Evolutionary conservation across 2,329 filamentous ascomycete genomes (phyloP).

Genomic region (Hypomyces perniciosus): DNA sequence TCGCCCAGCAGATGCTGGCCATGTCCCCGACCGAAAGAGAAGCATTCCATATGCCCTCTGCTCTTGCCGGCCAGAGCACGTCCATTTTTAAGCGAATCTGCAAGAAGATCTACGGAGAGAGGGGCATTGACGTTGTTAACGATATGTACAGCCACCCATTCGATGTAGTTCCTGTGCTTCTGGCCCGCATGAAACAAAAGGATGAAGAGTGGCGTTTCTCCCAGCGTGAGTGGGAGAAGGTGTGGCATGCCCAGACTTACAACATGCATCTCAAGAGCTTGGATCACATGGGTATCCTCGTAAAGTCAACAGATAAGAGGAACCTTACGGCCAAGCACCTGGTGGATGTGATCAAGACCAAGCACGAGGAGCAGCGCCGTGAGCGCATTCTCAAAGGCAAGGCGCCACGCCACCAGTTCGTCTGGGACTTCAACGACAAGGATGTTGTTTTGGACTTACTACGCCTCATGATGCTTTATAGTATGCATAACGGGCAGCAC

Average conservation of each 20-base stretch:
- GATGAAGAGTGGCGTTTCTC: constrained; percentile 97
- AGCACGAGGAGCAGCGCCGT: constrained; percentile 83
- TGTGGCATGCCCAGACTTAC: constrained; percentile 94
- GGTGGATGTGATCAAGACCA: constrained; percentile 83
- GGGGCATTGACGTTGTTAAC: constrained; percentile 76
- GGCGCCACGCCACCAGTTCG: constrained; percentile 64
- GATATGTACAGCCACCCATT: constrained; percentile 82
- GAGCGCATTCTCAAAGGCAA: constrained; percentile 57
- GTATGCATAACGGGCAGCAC: constrained; percentile 63
- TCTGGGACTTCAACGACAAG: constrained; percentile 66
- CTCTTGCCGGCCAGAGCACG: constrained; percentile 86
- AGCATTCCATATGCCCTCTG: constrained; percentile 71
- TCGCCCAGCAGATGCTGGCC: constrained; percentile 81
- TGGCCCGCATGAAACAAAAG: constrained; percentile 89
- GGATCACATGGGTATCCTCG: constrained; percentile 90
- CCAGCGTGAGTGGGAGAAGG: constrained; percentile 97
- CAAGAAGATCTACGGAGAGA: constrained; percentile 95
- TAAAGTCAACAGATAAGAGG: constrained; percentile 85
- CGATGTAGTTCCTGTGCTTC: constrained; percentile 79
- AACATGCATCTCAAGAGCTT: constrained; percentile 93
- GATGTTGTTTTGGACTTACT: constrained; percentile 59
- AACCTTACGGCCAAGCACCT: constrained; percentile 86
- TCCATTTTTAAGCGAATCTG: constrained; percentile 96
- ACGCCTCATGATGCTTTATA: constrained; percentile 58
- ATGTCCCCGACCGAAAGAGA: constrained; percentile 68